Base-by-base conservation (phyloP, 2,329 filamentous ascomycete genomes). In the Penicillium psychrosexuale region DNA sequence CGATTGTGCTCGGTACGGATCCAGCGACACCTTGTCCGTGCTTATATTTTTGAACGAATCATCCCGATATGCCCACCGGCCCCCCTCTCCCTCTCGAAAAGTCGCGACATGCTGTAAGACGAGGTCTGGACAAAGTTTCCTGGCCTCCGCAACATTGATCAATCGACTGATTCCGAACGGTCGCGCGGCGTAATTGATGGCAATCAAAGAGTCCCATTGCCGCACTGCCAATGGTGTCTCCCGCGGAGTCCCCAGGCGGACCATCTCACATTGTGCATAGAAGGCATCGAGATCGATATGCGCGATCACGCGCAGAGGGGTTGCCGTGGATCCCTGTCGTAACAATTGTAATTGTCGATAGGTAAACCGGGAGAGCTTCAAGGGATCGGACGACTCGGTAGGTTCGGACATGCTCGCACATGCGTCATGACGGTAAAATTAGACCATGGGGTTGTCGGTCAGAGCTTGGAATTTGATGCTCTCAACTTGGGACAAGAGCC, bases 271-370 rank as follows among this genome's bases (percentile, higher is more conserved):
- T 78, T 99, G 94, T 3, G 89, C 89, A 72, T 99, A 99, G 75
- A 99, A 99, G 37, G 93, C 93, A 82, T 99, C 94, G 56, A 99
- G 85, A 68, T 99, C 94, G 60, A 97, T 85, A 72, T 97, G 92
- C 7, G 91, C 90, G 63, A 97, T 85, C 28, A 95, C 89, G 43
- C 94, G 86, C 34, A 99, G 80, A 1, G 93, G 93, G 47, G 85
- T 91, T 8, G 85, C 84, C 0, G 86, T 80, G 33, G 84, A 85
- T 62, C 83, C 91, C 9, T 85, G 81, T 7, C 86, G 84, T 54
- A 97, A 83, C 61, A 92, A 87, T 33, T 84, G 80, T 15, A 97
- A 81, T 51, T 97, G 87, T 57, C 89, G 89, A 71, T 89, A 91
- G 3, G 91, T 97, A 75, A 94, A 97, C 55, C 81, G 83, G 15